Evolutionary conservation across 2,329 filamentous ascomycete species (phyloP), one percentile per base, ranked within the genome.

Genomic region (Alternaria gansuensis): DNA sequence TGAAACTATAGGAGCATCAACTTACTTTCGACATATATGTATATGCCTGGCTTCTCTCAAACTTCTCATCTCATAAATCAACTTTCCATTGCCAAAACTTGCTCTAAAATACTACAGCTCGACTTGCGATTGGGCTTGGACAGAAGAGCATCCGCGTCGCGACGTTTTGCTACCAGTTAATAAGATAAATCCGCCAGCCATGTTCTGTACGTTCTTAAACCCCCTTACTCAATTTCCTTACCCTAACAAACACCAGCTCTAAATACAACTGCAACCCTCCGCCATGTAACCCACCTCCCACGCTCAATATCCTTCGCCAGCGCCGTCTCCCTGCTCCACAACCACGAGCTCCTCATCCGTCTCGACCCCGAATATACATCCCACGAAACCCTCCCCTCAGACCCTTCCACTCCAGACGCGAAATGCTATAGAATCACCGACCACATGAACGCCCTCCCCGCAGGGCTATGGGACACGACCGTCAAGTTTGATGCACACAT

Each of bases 361-460:
- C 70, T 78, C 60, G 76, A 78, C 51, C 75, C 76, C 9, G 76
- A 78, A 56, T 66, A 76, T 45, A 62, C 67, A 2, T 67, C 68
- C 60, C 77, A 77, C 65, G 70, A 73, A 37, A 59, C 58, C 2
- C 63, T 73, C 2, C 67, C 74, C 23, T 36, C 63, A 1, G 65
- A 69, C n/a, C 46, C 62, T 9, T 34, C 58, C 1, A 51, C 65
- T 1, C 64, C 68, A 5, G 33, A 66, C 8, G 70, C 75, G 7
- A 77, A 77, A 54, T 65, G 72, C 37, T 78, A 77, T 66, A 72
- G 73, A 57, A 69, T 77, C 4, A 77, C 75, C 3, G 75, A 78
- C 60, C 64, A 73, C 55, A 75, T 77, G 73, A 73, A 75, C 50
- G 69, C 74, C 2, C 67, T 78, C 3, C 75, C 69, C 5, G 69